Conservation (phyloP, 371 early-diverging fungal genomes). For the Zychaea mexicana region DNA sequence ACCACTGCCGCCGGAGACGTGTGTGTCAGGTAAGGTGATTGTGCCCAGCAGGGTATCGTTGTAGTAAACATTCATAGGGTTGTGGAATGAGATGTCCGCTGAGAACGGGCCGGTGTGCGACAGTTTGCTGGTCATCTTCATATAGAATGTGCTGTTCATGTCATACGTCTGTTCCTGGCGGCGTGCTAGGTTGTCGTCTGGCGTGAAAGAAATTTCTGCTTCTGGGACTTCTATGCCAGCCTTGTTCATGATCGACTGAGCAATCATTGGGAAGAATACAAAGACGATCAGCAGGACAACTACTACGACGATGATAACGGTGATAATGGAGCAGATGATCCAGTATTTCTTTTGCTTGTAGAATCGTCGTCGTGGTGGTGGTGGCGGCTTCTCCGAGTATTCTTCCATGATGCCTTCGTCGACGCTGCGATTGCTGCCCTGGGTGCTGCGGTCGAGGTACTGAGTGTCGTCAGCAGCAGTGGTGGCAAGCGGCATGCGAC, state of each 20-base stretch:
- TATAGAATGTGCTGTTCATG: constrained; percentile 42
- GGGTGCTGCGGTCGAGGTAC: background rate
- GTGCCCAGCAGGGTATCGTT: constrained; percentile 55
- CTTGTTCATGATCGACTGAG: constrained; percentile 56
- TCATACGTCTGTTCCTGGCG: constrained; percentile 31
- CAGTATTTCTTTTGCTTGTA: constrained; percentile 59
- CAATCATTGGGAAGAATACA: constrained; percentile 62
- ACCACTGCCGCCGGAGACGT: constrained; percentile 51
- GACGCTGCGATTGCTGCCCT: constrained; percentile 20
- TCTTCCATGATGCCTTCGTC: constrained; percentile 34
- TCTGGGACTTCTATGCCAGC: constrained; percentile 45
- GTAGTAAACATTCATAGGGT: constrained; percentile 50
- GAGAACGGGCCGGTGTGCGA: constrained; percentile 57
- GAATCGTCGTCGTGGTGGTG: constrained; percentile 38
- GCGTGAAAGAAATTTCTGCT: constrained; percentile 52
- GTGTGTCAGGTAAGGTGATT: constrained; percentile 52
- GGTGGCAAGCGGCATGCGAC: constrained; percentile 1
- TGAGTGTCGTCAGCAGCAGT: constrained; percentile 2
- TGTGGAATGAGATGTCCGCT: constrained; percentile 57
- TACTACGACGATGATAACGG: constrained; percentile 47
- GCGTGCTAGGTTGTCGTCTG: constrained; percentile 15
- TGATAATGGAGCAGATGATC: constrained; percentile 53
- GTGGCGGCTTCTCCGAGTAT: constrained; percentile 42
- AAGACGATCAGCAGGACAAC: constrained; percentile 50
- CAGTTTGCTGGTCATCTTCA: constrained; percentile 50